Evolutionary conservation across 805 yeast genomes (phyloP), one percentile per base, ranked within the genome.

Genomic region (Nakazawaea pomicola): DNA sequence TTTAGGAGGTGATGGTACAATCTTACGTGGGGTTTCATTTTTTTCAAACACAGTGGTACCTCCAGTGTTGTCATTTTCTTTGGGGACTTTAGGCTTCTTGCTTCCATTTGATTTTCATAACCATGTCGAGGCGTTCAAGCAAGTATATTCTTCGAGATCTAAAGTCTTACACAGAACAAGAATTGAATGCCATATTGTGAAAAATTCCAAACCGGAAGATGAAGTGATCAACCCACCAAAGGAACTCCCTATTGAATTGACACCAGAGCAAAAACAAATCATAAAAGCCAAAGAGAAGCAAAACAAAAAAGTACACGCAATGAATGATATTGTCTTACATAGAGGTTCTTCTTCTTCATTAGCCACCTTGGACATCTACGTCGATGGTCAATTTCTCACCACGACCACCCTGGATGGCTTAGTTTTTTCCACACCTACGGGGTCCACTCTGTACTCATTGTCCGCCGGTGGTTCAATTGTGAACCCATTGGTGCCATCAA

Each of bases 1-100:
- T 0, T 61, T 90, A 29, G 98, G 98, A n/a, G 98, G 98, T 15
- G 98, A 90, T 60, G 98, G 98, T 4, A 90, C 97, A 0, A 87
- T 88, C 41, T 60, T 90, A 33, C 74, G 90, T 41, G 95, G 91
- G 0, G 91, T 88, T 0, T 78, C 93, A 4, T 65, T 78, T 51
- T 90, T 90, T 55, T 78, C 82, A 41, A 76, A 78, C 53, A 69
- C 69, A 8, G 68, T 65, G 24, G 93, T 87, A 3, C 98, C 98
- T 1, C 98, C 98, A 0, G 86, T 90, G 0, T 62, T 90, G 38
- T 79, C 95, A 20, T 89, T 87, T 56, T 86, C 96, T 0, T 63
- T 90, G 63, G 98, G 98, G 0, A 89, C 97, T 0, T 61, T 90
- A 30, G 98, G 98, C 7, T 90, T 90, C 54, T 60, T 90, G 30